Percentiles rank a stretch among this genome's conserved stretches.
phyloP scores from a whole-genome alignment of 805 yeast genomes.

The Candida namnaoensis region DNA sequence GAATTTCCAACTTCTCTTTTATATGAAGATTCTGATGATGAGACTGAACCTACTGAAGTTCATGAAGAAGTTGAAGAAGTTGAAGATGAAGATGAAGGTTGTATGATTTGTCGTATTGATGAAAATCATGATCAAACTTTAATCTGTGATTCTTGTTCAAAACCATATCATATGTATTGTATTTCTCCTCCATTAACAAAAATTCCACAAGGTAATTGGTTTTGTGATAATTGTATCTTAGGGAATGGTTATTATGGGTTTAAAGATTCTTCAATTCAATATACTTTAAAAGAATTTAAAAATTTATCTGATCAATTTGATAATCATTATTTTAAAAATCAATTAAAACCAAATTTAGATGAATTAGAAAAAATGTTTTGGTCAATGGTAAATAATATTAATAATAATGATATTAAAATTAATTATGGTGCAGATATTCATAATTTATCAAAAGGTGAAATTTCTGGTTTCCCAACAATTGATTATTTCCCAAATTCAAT shows the following conservation, averaged over 20 bases:
- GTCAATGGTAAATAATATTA: slow-evolving; percentile 36
- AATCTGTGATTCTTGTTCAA: slow-evolving; percentile 70
- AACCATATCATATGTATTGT: slow-evolving; percentile 60
- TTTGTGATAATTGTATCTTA: slow-evolving; percentile 73
- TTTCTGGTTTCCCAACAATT: slow-evolving; percentile 66
- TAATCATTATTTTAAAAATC: slow-evolving; percentile 27
- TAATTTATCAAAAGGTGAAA: slow-evolving; percentile 51
- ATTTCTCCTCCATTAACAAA: slow-evolving; percentile 43
- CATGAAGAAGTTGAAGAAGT: slow-evolving; percentile 6
- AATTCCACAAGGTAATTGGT: slow-evolving; percentile 63
- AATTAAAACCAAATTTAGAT: slow-evolving; percentile 26
- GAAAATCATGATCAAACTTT: slow-evolving; percentile 39
- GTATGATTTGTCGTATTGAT: slow-evolving; percentile 38
- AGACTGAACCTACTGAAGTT: neutral
- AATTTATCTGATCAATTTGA: slow-evolving; percentile 43
- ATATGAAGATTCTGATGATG: slow-evolving; percentile 8
- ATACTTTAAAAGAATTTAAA: slow-evolving; percentile 54
- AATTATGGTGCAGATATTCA: slow-evolving; percentile 85
- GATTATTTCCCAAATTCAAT: slow-evolving; percentile 19
- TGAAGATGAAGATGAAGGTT: slow-evolving; percentile 25
- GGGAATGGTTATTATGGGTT: slow-evolving; percentile 89
- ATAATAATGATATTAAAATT: slow-evolving; percentile 44
- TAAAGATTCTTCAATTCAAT: slow-evolving; percentile 52
- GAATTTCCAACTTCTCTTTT: slow-evolving; percentile 24
- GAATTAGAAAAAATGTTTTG: slow-evolving; percentile 61